A percentile compares a stretch with the other conserved stretches of the same genome.
Conservation (phyloP, 306 rosid species). For the Geum urbanum region DNA sequence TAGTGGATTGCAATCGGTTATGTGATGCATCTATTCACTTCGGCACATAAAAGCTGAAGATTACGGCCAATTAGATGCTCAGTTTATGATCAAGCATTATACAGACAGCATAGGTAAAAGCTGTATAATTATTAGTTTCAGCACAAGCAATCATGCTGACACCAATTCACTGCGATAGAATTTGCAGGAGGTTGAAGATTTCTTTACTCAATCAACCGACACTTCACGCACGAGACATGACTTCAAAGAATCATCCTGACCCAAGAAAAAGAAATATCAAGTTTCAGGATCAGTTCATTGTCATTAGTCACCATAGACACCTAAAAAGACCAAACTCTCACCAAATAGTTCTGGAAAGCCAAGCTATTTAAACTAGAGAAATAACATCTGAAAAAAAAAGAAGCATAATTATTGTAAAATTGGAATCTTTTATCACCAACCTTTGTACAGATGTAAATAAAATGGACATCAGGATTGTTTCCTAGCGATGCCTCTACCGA, state of each 20-base stretch:
- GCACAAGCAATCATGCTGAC: neutral
- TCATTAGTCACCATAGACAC: neutral
- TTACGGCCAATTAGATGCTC: neutral
- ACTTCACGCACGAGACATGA: conserved; percentile 7
- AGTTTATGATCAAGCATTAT: neutral
- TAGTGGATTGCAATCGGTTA: neutral
- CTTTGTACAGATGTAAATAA: conserved; percentile 71
- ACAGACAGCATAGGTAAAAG: neutral
- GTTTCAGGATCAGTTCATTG: neutral
- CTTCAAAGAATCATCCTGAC: conserved; percentile 14
- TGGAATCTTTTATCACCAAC: conserved; percentile 25
- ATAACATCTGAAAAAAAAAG: neutral
- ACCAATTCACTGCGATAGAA: neutral
- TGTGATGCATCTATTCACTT: neutral
- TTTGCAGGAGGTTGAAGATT: conserved; percentile 6
- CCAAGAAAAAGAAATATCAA: neutral
- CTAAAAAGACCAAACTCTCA: neutral
- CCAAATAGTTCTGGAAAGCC: neutral
- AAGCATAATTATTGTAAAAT: neutral
- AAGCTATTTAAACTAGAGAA: neutral
- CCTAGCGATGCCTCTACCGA: conserved; percentile 60
- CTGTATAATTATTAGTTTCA: neutral
- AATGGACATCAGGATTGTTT: conserved; percentile 66
- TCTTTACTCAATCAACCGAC: conserved; percentile 11
- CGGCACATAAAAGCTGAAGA: neutral